These are phyloP conservation scores for Hygrocybe coccinea DNA, from an alignment of 768 basidiomycete genomes.

Conservation along the genomic window DNA sequence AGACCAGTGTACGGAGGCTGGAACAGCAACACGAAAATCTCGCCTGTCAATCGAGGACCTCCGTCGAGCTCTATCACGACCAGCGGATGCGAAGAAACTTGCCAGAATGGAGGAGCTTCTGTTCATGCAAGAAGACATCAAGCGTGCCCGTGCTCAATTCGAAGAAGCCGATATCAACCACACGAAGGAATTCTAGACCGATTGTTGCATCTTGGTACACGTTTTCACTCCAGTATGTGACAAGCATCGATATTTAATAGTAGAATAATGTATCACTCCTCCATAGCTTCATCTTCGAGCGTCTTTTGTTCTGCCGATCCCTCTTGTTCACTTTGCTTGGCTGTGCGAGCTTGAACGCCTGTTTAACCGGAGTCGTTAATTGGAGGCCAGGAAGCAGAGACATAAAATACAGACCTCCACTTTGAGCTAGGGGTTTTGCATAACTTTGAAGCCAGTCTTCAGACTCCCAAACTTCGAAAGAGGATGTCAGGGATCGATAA, in stretches of 20 bases:
- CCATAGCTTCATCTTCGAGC: conserved; percentile 54
- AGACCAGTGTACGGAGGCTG: conserved; percentile 66
- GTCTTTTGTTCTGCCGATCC: conserved; percentile 23
- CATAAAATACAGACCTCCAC: conserved; percentile 52
- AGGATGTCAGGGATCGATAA: conserved; percentile 2
- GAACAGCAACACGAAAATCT: conserved; percentile 62
- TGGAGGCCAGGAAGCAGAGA: neutral
- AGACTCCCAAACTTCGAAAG: conserved; percentile 87
- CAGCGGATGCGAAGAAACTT: conserved; percentile 88
- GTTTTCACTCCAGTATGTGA: neutral
- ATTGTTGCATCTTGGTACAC: neutral
- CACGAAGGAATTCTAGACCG: conserved; percentile 23
- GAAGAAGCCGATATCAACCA: conserved; percentile 43
- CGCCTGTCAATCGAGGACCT: conserved; percentile 86
- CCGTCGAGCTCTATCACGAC: conserved; percentile 69
- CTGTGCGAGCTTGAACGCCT: conserved; percentile 56
- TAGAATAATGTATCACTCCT: conserved; percentile 45
- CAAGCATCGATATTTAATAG: neutral
- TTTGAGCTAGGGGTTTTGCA: conserved; percentile 70
- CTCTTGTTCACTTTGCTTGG: conserved; percentile 28
- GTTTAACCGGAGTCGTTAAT: neutral
- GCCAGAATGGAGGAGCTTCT: conserved; percentile 88
- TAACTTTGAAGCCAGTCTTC: conserved; percentile 89
- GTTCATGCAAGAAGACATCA: conserved; percentile 93
- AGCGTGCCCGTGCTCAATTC: conserved; percentile 79